Evolutionary conservation across 148 eudicot species (phyloP).

Genomic region (Fagopyrum tataricum): DNA sequence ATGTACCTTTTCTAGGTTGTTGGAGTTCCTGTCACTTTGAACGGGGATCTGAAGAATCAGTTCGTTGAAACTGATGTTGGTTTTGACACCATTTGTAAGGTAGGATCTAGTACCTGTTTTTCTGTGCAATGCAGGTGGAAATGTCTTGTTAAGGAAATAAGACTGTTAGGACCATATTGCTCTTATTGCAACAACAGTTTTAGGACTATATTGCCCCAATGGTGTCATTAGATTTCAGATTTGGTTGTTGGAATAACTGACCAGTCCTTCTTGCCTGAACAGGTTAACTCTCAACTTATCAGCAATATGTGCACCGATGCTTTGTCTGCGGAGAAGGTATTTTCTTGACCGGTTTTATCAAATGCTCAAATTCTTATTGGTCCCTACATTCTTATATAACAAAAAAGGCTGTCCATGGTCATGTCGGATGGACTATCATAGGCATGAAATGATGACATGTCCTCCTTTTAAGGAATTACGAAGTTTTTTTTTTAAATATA

Average conservation of each 20-base stretch:
- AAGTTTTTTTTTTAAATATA: too few species aligned
- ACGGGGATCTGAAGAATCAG: conserved; percentile 47
- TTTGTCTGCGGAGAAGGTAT: conserved; percentile 97
- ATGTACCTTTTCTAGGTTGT: conserved; percentile 53
- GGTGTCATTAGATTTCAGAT: neutral
- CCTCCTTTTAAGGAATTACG: too few species aligned
- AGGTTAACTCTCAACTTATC: conserved; percentile 98
- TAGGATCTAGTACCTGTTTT: conserved; percentile 18
- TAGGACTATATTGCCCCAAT: neutral
- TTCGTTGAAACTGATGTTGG: conserved; percentile 51
- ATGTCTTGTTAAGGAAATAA: neutral
- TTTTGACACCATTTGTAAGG: conserved; percentile 80
- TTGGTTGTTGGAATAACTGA: neutral
- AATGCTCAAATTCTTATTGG: neutral
- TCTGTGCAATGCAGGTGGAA: neutral
- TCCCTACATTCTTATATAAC: neutral
- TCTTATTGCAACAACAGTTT: neutral
- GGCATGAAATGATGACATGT: neutral
- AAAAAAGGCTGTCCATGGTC: neutral
- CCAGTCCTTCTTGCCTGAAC: conserved; percentile 5
- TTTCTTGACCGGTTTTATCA: neutral
- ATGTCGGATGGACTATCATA: neutral
- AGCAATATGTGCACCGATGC: conserved; percentile 99
- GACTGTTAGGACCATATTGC: neutral
- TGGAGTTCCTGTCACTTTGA: conserved; percentile 89